Evolutionary conservation across 306 rosid species (phyloP).

Genomic region (Casuarina cunninghamiana): DNA sequence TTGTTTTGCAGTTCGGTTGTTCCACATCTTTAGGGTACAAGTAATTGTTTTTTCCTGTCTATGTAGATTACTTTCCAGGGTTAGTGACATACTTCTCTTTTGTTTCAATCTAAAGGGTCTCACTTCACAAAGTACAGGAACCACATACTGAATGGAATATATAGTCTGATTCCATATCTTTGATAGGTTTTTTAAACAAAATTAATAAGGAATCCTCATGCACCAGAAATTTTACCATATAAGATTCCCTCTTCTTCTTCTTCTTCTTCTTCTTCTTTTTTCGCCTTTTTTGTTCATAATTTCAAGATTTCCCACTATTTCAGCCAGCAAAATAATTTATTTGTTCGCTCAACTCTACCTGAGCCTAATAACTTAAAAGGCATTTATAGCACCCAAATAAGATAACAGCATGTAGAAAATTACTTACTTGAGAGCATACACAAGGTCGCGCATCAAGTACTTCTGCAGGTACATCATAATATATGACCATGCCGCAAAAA

Average conservation of each 20-base stretch:
- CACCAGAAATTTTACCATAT: not conserved
- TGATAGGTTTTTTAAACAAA: not conserved
- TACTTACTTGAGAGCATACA: constrained; percentile 71
- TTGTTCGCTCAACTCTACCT: no score
- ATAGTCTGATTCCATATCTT: not conserved
- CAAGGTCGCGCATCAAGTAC: constrained; percentile 57
- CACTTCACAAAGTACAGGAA: not conserved
- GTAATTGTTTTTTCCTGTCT: no score
- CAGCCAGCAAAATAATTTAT: no score
- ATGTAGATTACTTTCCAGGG: no score
- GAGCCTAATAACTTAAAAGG: not conserved
- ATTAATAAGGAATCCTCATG: not conserved
- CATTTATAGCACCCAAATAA: not conserved
- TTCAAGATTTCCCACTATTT: no score
- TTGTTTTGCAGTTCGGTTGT: no score
- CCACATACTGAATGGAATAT: not conserved
- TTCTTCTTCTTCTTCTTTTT: no score
- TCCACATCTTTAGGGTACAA: no score
- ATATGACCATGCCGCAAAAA: constrained; percentile 76
- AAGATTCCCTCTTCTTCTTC: no score
- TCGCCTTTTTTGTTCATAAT: no score
- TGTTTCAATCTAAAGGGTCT: not conserved
- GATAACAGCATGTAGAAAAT: constrained; percentile 8
- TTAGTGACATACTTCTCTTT: not conserved
- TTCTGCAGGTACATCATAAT: constrained; percentile 84